phyloP scores from a whole-genome alignment of 441 rosid species.

The Croton setiger region DNA sequence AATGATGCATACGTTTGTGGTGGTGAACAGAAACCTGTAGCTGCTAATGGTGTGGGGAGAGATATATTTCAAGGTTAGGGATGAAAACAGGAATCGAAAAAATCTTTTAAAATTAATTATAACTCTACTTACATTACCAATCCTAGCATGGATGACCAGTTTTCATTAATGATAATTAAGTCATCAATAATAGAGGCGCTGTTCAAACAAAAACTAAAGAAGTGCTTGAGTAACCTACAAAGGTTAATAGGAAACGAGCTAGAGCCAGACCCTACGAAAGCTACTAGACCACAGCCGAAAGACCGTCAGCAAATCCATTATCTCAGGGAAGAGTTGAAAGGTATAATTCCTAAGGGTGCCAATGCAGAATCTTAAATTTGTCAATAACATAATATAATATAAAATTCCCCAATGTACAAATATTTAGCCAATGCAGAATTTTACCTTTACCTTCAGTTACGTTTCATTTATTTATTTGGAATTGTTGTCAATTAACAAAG shows the following conservation, averaged over 20 bases:
- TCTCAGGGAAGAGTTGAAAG: slow-evolving; percentile 78
- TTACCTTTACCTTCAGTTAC: no score
- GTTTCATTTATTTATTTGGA: no score
- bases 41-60: slow-evolving; percentile 30
- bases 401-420: slow-evolving; percentile 14
- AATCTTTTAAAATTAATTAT: no score
- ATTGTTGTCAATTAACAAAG: no score
- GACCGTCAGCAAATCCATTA: slow-evolving; percentile 97
- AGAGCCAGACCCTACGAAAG: slow-evolving; percentile 82
- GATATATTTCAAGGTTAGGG: slow-evolving; percentile 47
- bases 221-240: slow-evolving; percentile 49
- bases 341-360: slow-evolving; percentile 74
- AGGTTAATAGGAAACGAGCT: slow-evolving; percentile 60
- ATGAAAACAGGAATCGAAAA: slow-evolving; percentile 23
- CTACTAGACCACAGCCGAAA: slow-evolving; percentile 85
- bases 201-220: slow-evolving; percentile 37
- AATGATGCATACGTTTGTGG: slow-evolving; percentile 24
- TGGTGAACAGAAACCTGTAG: slow-evolving; percentile 24
- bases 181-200: slow-evolving; percentile 47
- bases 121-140: no score
- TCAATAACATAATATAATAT: no score
- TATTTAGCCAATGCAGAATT: slow-evolving; percentile 14
- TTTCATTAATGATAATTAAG: slow-evolving; percentile 66
- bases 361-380: slow-evolving; percentile 34
- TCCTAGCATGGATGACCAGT: slow-evolving; percentile 34